Evolutionary conservation across 352 stramenopile species (phyloP), one percentile per base, ranked within the genome.

Genomic region (Saprolegnia diclina): DNA sequence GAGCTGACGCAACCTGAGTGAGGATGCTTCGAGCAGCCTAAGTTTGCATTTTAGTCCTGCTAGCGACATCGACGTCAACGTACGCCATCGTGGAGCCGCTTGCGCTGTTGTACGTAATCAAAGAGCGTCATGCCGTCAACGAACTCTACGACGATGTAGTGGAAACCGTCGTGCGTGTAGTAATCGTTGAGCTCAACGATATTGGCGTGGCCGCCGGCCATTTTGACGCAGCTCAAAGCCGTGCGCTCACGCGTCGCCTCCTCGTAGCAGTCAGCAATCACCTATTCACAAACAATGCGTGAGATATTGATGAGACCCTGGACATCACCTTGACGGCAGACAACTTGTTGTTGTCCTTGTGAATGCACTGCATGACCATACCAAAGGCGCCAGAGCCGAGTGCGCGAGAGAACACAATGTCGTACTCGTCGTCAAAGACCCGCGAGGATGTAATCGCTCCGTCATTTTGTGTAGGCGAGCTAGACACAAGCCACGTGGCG

Each of bases 111-210:
- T 38, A 95, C 76, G 26, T 82, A 88, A n/a, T 77, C 71, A 65
- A 86, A 80, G 5, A 95, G 77, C 46, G 87, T 91, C 22, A 86
- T 79, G 11, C 85, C 87, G 0, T 73, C 38, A 9, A 95, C 72
- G 56, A 81, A 89, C 72, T 95, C 87, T 18, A 87, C 79, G 65
- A 95, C 85, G 57, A 93, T 78, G 73, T 90, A 95, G 71, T 91
- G 79, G 59, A 92, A 92, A 13, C 85, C 83, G 61, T 91, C 80
- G 75, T 91, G 83, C 52, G 74, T 71, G 72, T 91, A 94, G 54
- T 78, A 73, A 0, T 80, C 77, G 56, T 88, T 69, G 59, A 82
- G 91, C 7, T 74, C 74, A 37, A 92, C 76, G 29, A 94, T 87
- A 56, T 77, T 77, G 11, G 66, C 68, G 56, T 94, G 86, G 1